A percentile compares a stretch with the other conserved stretches of the same genome.
Evolutionary conservation across 345 rosid genomes (phyloP).

Genomic region (Passiflora organensis): DNA sequence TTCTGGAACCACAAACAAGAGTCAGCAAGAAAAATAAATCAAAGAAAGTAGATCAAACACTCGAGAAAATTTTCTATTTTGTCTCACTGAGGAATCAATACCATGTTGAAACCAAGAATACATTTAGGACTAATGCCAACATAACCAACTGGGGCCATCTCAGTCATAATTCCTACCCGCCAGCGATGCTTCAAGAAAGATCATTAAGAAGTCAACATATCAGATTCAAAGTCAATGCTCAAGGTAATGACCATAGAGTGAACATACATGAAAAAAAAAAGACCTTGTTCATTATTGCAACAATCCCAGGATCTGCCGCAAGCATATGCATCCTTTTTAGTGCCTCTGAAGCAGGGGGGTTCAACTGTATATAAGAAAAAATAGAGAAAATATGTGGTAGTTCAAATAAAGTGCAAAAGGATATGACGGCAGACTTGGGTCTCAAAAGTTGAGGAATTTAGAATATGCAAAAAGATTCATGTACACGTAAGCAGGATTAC

Average conservation of each 20-base stretch:
- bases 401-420: not conserved
- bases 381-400: not conserved
- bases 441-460: too few relatives aligned
- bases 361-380: slow-evolving; percentile 39
- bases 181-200: slow-evolving; percentile 57
- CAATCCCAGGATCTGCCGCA: slow-evolving; percentile 92
- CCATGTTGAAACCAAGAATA: slow-evolving; percentile 87
- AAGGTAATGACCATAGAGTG: slow-evolving; percentile 2
- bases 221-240: not conserved
- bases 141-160: slow-evolving; percentile 96
- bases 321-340: slow-evolving; percentile 93
- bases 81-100: slow-evolving; percentile 16
- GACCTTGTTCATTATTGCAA: slow-evolving; percentile 90
- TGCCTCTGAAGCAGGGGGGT: slow-evolving; percentile 84
- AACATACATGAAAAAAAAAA: not conserved
- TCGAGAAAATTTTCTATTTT: not conserved
- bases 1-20: slow-evolving; percentile 45
- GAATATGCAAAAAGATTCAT: too few relatives aligned
- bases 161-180: slow-evolving; percentile 87
- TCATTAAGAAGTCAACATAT: slow-evolving; percentile 13
- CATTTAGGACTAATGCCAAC: slow-evolving; percentile 90
- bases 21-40: not conserved
- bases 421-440: not conserved
- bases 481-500: too few relatives aligned
- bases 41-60: not conserved